Base-by-base conservation (phyloP, 2,329 filamentous ascomycete genomes). In the Penicillium glabrum region DNA sequence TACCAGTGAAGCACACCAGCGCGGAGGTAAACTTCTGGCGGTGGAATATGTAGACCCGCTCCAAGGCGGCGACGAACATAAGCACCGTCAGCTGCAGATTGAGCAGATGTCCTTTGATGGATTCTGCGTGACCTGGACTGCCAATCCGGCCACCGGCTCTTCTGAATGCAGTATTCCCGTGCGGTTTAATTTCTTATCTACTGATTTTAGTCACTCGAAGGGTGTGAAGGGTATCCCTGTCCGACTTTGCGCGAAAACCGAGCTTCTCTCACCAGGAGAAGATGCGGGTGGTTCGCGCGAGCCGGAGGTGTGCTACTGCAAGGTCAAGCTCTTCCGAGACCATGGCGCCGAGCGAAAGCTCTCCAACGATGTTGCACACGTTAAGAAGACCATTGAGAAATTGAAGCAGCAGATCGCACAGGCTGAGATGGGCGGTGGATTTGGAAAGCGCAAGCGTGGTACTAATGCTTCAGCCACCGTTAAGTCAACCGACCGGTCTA, bases 211-310 rank as follows among this genome's bases (percentile, higher is more conserved):
- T 73, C 95, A 98, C 71, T 98, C 95, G 10, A 99, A 99, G 71
- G 95, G 95, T 46, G 95, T 99, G 48, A 99, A 98, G 76, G 95
- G 95, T 35, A 97, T 98, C 62, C 93, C 95, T 0, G 93, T 99
- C 5, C 83, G 95, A 54, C 83, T 98, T 0, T 98, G 93, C 73
- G 87, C 93, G 14, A 98, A 98, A 76, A 98, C 95, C 0, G 89
- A 89, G 61, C 75, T 87, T 11, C 58, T 93, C 1, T 77, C 82
- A 0, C 76, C 80, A 16, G 82, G 82, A 26, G 76, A 81, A 9
- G 78, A 79, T 11, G 50, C 77, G 8, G 58, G 62, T 21, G 43
- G 49, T 14, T 48, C 56, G 10, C 62, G 52, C 3, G 66, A 68
- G n/a, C 78, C 85, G 1, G 93, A 98, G 73, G 87, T 96, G 23